Evolutionary conservation across 2,329 filamentous ascomycete species (phyloP), one percentile per base, ranked within the genome.

Genomic region (Fusarium pseudoanthophilum): DNA sequence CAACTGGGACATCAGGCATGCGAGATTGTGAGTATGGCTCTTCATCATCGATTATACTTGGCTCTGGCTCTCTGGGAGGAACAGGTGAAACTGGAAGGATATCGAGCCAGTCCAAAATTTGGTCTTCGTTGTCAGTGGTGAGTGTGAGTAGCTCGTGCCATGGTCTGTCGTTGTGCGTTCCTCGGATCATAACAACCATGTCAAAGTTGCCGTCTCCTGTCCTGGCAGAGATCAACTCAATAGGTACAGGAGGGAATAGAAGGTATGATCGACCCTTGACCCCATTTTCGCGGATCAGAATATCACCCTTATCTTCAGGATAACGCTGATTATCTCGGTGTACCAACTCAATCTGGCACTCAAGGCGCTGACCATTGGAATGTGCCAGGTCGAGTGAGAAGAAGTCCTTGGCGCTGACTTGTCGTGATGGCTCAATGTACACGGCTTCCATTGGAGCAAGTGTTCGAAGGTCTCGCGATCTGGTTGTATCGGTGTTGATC

Each of bases 221-320:
- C 43, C 95, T 91, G 56, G 95, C 94, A 18, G 96, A 98, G 26
- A 97, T 88, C 68, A 90, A 88, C 40, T 87, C 86, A 72, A 90
- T 87, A 24, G 91, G 87, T n/a, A 98, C 87, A 2, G 96, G 95
- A n/a, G 95, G 93, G 78, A 99, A 97, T 1, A 99, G 87, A 9
- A 99, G 88, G 91, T 94, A 98, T 34, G 86, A 85, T 60, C 91
- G 90, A 20, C 92, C 91, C 11, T 88, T 87, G 59, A 90, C 88
- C 49, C 95, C 94, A n/a, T 95, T 90, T 81, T 98, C 95, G 74
- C 95, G 95, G 64, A 99, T 92, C 28, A 99, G 88, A n/a, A 99
- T 81, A 80, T 99, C 96, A 11, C 95, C 95, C 55, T 89, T 85
- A 71, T 92, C 89, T 7, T 89, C 88, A 40, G 88, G 86, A 55